phyloP scores from a whole-genome alignment of 305 asterid species.

The Fraxinus angustifolia region DNA sequence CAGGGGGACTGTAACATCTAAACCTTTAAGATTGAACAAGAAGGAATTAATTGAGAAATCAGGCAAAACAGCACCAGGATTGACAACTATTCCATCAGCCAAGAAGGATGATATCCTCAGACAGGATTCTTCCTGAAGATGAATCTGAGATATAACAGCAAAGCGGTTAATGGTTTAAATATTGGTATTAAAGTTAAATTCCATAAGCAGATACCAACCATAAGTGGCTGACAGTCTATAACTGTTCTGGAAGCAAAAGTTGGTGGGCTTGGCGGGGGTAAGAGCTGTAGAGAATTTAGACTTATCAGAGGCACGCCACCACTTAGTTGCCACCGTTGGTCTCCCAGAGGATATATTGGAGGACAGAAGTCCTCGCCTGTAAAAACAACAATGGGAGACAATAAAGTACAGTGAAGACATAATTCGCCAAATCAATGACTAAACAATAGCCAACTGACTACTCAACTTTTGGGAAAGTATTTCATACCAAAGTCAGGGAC shows the following conservation, averaged over 20 bases:
- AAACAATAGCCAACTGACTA: conserved; percentile 18
- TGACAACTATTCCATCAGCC: conserved; percentile 85
- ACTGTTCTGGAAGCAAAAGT: conserved; percentile 81
- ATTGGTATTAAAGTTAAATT: neutral
- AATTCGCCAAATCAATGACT: conserved; percentile 15
- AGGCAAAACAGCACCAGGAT: conserved; percentile 62
- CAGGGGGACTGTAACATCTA: conserved; percentile 73
- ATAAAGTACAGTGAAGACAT: conserved; percentile 22
- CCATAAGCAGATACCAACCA: conserved; percentile 40
- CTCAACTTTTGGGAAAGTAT: conserved; percentile 18
- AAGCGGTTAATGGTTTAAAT: conserved; percentile 11
- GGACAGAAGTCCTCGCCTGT: conserved; percentile 81
- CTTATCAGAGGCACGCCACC: conserved; percentile 63
- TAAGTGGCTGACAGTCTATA: conserved; percentile 82
- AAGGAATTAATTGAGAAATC: conserved; percentile 72
- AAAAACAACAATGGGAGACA: conserved; percentile 25
- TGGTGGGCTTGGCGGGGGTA: conserved; percentile 90
- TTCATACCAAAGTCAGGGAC: conserved; percentile 81
- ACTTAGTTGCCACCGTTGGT: conserved; percentile 58
- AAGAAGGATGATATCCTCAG: conserved; percentile 87
- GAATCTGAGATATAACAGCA: conserved; percentile 54
- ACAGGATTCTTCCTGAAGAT: conserved; percentile 98
- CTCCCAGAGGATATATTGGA: conserved; percentile 90
- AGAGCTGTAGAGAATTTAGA: conserved; percentile 77
- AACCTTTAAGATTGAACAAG: conserved; percentile 57